Percentiles rank a stretch among this genome's conserved stretches.
Evolutionary conservation across 306 rosid species (phyloP).

Genomic region (Benincasa hispida): DNA sequence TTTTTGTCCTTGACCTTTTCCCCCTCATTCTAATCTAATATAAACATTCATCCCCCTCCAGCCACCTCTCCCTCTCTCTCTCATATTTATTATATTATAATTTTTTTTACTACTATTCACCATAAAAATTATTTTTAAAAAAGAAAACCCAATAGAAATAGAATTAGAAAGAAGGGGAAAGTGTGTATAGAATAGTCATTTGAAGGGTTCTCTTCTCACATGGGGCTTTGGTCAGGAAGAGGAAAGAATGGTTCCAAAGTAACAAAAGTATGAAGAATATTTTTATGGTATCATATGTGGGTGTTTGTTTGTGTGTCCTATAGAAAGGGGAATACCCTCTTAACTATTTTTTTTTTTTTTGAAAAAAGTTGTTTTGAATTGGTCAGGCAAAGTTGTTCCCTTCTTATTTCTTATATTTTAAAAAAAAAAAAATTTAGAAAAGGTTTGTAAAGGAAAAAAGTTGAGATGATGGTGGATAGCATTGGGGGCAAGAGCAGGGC

Average conservation of each 20-base stretch:
- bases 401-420: background rate
- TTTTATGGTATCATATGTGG: background rate
- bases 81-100: background rate
- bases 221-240: background rate
- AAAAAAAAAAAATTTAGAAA: no score
- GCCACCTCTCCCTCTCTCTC: slow-evolving; percentile 18
- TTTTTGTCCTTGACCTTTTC: slow-evolving; percentile 41
- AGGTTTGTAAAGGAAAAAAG: background rate
- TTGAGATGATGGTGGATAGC: background rate
- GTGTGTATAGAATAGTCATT: background rate
- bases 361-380: background rate
- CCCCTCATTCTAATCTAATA: slow-evolving; percentile 17
- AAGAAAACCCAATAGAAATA: background rate
- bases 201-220: background rate
- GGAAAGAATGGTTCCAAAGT: slow-evolving; percentile 5
- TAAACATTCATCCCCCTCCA: background rate
- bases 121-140: no score
- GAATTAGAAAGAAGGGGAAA: background rate
- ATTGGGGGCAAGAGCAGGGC: background rate
- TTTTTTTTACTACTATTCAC: no score
- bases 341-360: no score
- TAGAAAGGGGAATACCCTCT: background rate
- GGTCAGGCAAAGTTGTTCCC: slow-evolving; percentile 4
- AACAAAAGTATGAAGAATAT: slow-evolving; percentile 3
- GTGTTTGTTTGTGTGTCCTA: background rate